Base-by-base conservation (phyloP, 192 early-diverging fungal genomes). In the Bifiguratus adelaidae region DNA sequence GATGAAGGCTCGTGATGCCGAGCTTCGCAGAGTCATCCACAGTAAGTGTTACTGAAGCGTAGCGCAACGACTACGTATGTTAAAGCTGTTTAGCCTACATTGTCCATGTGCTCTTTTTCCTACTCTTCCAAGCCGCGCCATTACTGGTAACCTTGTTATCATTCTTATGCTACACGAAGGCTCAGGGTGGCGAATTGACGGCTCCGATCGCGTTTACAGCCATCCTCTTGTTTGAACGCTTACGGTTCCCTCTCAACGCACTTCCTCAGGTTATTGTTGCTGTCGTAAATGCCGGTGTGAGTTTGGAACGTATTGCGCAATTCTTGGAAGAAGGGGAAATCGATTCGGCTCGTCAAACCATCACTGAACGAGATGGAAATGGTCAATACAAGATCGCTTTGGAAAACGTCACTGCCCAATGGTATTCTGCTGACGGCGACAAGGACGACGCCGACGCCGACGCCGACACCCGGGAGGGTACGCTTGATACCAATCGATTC, bases 141-240 rank as follows among this genome's bases (percentile, higher is more conserved):
- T 45, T 65, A 28, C 28, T 65, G 7, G 55, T 65, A 0, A 58
- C 62, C 8, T n/a, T 65, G 2, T 30, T 51, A 7, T 53, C 62
- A 11, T 58, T 65, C 27, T 58, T 40, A 42, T 53, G 35, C 15
- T 65, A 50, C 42, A 65, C 62, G 8, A 54, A 50, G 16, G 6
- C 58, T 2, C 41, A 53, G 42, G 55, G 52, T 13, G 35, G 77
- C 5, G 60, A 70, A 21, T 61, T 94, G 22, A 83, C 80, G 0
- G 61, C 85, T 2, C 69, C 68, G 25, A 55, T 86, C 34, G 83
- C 88, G 0, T 97, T 97, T 61, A 89, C 90, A 0, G 77, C 88
- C 1, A 62, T 99, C 27, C 60, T 87, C 2, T 61, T 99, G 2
- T 95, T 97, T 66, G 92, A 93, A 50, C 65, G 89, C 41, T 56